These are phyloP conservation scores for Alternaria tenuissima DNA, from an alignment of 2,329 filamentous ascomycete genomes.

Conservation along the genomic window DNA sequence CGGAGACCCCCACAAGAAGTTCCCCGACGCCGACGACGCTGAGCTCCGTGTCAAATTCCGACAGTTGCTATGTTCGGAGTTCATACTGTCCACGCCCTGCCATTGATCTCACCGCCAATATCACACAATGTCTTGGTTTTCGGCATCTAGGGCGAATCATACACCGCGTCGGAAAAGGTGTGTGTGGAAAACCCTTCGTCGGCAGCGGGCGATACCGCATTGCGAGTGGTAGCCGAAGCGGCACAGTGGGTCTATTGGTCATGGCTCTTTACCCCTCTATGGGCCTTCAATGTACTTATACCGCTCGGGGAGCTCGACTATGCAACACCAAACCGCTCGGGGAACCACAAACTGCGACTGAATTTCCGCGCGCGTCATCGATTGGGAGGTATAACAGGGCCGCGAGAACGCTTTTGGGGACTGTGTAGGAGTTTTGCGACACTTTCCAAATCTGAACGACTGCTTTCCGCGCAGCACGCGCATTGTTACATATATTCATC, in stretches of 20 bases:
- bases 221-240: conserved; percentile 20
- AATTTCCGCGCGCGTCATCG: conserved; percentile 12
- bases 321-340: conserved; percentile 8
- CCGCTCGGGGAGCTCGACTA: conserved; percentile 2
- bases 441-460: not conserved
- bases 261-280: conserved; percentile 11
- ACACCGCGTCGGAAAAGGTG: not conserved
- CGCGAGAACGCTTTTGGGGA: conserved; percentile 9
- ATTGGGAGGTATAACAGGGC: conserved; percentile 6
- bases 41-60: conserved; percentile 22
- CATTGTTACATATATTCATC: conserved; percentile 3
- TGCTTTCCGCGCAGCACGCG: conserved; percentile 9
- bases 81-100: not conserved
- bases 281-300: conserved; percentile 9
- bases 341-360: conserved; percentile 11
- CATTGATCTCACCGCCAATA: conserved; percentile 13
- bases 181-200: conserved; percentile 15
- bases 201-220: conserved; percentile 35
- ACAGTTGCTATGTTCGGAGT: conserved; percentile 19
- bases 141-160: conserved; percentile 26
- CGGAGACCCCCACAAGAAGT: conserved; percentile 23
- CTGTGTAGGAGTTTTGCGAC: conserved; percentile 5
- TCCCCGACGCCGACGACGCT: conserved; percentile 22
- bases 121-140: conserved; percentile 17
- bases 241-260: conserved; percentile 15